Percentiles rank a stretch among this genome's conserved stretches.
phyloP scores from a whole-genome alignment of 257 asterid genomes.

The Rehmannia glutinosa region DNA sequence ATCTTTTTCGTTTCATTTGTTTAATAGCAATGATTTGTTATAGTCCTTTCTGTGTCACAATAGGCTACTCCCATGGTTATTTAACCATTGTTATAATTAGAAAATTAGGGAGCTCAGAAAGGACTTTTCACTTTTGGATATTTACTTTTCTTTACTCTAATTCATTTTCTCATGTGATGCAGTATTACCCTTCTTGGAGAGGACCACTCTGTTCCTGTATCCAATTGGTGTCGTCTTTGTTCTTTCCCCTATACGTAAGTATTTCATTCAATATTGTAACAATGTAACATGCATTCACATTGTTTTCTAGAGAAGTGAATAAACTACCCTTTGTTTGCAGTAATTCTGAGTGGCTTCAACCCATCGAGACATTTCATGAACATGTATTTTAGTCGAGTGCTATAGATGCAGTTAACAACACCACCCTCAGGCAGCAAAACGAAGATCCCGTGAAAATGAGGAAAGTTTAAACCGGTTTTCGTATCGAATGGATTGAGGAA shows the following conservation, averaged over 20 bases:
- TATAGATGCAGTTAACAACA: slow-evolving; percentile 35
- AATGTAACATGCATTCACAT: too few species aligned
- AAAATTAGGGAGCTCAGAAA: not conserved
- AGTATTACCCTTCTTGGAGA: slow-evolving; percentile 97
- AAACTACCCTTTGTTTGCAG: slow-evolving; percentile 42
- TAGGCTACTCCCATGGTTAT: too few species aligned
- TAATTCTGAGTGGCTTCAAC: slow-evolving; percentile 81
- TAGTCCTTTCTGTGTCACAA: too few species aligned
- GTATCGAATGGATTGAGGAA: not conserved
- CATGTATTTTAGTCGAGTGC: slow-evolving; percentile 68
- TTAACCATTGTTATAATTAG: too few species aligned
- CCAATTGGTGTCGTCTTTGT: slow-evolving; percentile 83
- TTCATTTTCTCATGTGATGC: slow-evolving; percentile 27
- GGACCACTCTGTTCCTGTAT: slow-evolving; percentile 93
- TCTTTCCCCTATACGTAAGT: slow-evolving; percentile 75
- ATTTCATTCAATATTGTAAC: not conserved
- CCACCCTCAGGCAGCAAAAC: slow-evolving; percentile 15
- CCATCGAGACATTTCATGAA: slow-evolving; percentile 93
- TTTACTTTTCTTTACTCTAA: not conserved
- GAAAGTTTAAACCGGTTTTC: not conserved
- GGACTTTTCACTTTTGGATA: not conserved
- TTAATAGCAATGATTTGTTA: too few species aligned
- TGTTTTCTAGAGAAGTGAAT: not conserved
- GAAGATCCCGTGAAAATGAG: slow-evolving; percentile 16
- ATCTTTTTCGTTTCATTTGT: not conserved